Conservation (phyloP, 306 rosid species). For the Neltuma alba region DNA sequence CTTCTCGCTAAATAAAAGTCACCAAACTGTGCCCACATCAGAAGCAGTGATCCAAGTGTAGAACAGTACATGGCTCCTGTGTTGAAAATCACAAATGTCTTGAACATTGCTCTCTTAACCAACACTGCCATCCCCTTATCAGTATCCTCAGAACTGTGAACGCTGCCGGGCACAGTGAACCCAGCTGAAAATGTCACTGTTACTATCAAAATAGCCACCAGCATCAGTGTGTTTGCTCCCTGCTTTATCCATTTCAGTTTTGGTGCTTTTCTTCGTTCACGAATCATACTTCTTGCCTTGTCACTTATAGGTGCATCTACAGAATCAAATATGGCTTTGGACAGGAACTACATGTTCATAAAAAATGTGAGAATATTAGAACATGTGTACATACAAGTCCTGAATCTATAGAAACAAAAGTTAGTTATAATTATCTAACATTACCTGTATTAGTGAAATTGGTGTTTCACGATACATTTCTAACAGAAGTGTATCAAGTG, state of each 20-base stretch:
- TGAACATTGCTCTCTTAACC: neutral
- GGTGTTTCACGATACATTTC: neutral
- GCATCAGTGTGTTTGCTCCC: neutral
- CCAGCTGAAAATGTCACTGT: conserved; percentile 6
- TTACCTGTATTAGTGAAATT: neutral
- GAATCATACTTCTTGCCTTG: neutral
- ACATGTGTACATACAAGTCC: neutral
- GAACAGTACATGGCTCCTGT: conserved; percentile 7
- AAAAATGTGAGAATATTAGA: neutral
- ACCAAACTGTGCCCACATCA: neutral
- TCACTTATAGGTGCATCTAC: neutral
- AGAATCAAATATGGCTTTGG: neutral
- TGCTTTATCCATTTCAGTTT: neutral
- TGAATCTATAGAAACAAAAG: neutral
- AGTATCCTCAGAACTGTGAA: neutral
- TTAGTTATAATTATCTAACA: neutral
- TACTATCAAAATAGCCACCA: neutral
- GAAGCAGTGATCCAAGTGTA: neutral
- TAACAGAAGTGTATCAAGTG: neutral
- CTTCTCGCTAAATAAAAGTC: neutral
- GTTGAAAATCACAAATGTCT: neutral
- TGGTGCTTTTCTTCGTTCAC: neutral
- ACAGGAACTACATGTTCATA: neutral
- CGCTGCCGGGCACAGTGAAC: neutral
- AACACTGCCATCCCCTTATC: neutral